Evolutionary conservation across 2,329 filamentous ascomycete genomes (phyloP).

Genomic region (Fusarium tjaetaba): DNA sequence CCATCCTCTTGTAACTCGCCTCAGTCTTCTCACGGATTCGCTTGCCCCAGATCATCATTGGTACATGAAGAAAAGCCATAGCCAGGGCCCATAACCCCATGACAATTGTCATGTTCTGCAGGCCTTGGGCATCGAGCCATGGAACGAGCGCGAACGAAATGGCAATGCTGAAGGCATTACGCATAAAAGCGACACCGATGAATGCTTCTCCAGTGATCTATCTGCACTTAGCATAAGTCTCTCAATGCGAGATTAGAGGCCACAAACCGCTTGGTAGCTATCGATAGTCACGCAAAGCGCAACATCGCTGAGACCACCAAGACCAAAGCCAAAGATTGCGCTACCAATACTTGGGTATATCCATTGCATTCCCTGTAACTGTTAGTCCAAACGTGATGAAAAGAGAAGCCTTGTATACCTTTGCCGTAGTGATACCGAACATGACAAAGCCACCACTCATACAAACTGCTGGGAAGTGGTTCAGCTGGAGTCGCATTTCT

Average conservation of each 20-base stretch:
- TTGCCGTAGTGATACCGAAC: slow-evolving; percentile 48
- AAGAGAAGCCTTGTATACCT: slow-evolving; percentile 30
- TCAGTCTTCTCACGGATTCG: slow-evolving; percentile 10
- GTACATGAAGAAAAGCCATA: slow-evolving; percentile 14
- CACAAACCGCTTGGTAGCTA: slow-evolving; percentile 36
- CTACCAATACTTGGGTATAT: slow-evolving; percentile 49
- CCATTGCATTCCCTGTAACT: slow-evolving; percentile 51
- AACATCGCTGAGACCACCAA: slow-evolving; percentile 49
- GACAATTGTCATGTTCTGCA: slow-evolving; percentile 24
- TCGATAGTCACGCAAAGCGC: slow-evolving; percentile 48
- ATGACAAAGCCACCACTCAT: slow-evolving; percentile 49
- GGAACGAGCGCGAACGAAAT: slow-evolving; percentile 26
- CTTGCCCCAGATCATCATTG: slow-evolving; percentile 21
- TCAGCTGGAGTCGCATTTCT: slow-evolving; percentile 52
- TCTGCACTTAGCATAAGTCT: not conserved
- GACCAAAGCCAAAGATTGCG: slow-evolving; percentile 47
- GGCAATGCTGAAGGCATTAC: slow-evolving; percentile 23
- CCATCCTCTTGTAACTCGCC: slow-evolving; percentile 12
- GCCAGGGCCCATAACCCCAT: slow-evolving; percentile 14
- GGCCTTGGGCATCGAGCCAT: slow-evolving; percentile 16
- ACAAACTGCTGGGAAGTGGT: slow-evolving; percentile 42
- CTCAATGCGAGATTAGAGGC: rapidly evolving
- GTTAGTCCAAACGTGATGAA: not conserved
- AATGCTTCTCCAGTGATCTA: slow-evolving; percentile 25
- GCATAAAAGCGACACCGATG: slow-evolving; percentile 12